phyloP scores from a whole-genome alignment of 352 stramenopile species.

The Phytophthora foliorum region DNA sequence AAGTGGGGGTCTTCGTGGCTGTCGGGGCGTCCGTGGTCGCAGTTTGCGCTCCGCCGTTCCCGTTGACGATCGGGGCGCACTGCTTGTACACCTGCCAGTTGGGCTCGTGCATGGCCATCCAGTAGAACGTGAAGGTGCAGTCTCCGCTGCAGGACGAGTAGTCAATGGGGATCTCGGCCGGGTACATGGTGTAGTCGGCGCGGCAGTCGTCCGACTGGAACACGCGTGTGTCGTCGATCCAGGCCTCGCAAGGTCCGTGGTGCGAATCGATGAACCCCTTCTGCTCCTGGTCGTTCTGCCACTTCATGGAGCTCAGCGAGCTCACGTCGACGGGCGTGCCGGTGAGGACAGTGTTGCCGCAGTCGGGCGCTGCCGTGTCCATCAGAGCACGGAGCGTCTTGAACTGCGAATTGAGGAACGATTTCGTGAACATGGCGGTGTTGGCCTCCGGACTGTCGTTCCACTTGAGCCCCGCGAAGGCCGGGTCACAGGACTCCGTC shows the following conservation, averaged over 20 bases:
- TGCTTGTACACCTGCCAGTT: conserved; percentile 73
- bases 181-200: conserved; percentile 46
- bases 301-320: conserved; percentile 46
- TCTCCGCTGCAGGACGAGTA: conserved; percentile 58
- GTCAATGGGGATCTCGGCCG: conserved; percentile 61
- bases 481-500: conserved; percentile 31
- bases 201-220: conserved; percentile 54
- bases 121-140: conserved; percentile 70
- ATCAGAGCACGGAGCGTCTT: conserved; percentile 45
- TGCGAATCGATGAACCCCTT: conserved; percentile 57
- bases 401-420: conserved; percentile 42
- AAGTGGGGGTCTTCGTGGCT: neutral
- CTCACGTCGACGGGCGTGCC: conserved; percentile 44
- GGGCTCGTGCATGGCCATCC: conserved; percentile 58
- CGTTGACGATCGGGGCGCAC: conserved; percentile 47
- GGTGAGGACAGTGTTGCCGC: conserved; percentile 30
- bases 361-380: conserved; percentile 40
- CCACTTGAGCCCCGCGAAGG: conserved; percentile 41
- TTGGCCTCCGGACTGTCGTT: conserved; percentile 38
- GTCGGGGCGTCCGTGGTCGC: conserved; percentile 18
- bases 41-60: conserved; percentile 24
- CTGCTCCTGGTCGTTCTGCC: conserved; percentile 56
- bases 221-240: conserved; percentile 52
- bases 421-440: conserved; percentile 38
- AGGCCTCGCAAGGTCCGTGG: conserved; percentile 58